Conservation (phyloP, 2,329 filamentous ascomycete genomes). For the Berkeleyomyces basicola region DNA sequence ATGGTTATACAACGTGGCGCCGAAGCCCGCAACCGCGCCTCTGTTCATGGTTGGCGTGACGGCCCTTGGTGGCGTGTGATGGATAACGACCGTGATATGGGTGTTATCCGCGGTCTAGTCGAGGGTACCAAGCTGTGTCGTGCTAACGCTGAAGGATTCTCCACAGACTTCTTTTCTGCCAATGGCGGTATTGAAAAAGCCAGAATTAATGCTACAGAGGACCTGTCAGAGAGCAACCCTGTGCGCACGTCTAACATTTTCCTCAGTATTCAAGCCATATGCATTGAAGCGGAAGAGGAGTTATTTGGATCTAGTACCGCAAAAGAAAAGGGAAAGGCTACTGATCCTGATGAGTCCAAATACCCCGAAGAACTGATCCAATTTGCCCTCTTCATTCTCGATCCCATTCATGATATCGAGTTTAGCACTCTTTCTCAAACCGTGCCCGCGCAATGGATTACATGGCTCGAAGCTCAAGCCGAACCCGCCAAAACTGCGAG, state of each 20-base stretch:
- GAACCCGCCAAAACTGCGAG: background rate
- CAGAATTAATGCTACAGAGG: slow-evolving; percentile 61
- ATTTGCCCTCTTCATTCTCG: slow-evolving; percentile 66
- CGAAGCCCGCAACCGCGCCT: slow-evolving; percentile 52
- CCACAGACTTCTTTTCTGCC: slow-evolving; percentile 64
- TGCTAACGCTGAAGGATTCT: slow-evolving; percentile 76
- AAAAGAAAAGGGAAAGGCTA: slow-evolving; percentile 35
- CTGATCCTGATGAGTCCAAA: slow-evolving; percentile 27
- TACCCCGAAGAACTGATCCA: slow-evolving; percentile 45
- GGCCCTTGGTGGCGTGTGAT: slow-evolving; percentile 88
- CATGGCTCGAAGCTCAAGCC: slow-evolving; percentile 71
- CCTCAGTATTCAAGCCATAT: slow-evolving; percentile 80
- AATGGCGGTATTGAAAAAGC: slow-evolving; percentile 68
- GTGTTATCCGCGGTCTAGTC: slow-evolving; percentile 59
- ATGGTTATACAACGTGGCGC: slow-evolving; percentile 87
- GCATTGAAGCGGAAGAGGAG: slow-evolving; percentile 42
- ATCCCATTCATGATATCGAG: slow-evolving; percentile 80
- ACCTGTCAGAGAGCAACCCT: slow-evolving; percentile 69
- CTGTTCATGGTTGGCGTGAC: slow-evolving; percentile 63
- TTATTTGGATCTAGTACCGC: slow-evolving; percentile 45
- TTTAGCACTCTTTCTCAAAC: slow-evolving; percentile 72
- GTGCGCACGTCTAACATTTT: slow-evolving; percentile 90
- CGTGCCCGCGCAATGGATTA: slow-evolving; percentile 70
- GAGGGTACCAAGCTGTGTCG: slow-evolving; percentile 86
- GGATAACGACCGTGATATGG: slow-evolving; percentile 55